Evolutionary conservation across 2,329 filamentous ascomycete species (phyloP), one percentile per base, ranked within the genome.

Genomic region (Hypoxylon rubiginosum): DNA sequence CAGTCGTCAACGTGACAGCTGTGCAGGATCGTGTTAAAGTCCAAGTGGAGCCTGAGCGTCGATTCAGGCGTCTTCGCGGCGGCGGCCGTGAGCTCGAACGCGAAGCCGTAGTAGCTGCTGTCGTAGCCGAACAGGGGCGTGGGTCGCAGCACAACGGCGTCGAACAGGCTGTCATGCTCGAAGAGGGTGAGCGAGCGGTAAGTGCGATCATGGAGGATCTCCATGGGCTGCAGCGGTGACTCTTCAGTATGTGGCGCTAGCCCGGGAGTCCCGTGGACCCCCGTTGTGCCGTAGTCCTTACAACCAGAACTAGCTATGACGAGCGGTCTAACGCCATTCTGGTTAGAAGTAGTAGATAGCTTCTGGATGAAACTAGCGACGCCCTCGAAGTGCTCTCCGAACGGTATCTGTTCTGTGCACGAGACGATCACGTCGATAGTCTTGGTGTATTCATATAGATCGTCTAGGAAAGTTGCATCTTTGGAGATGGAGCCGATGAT

Each of bases 1-100:
- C 82, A 85, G 66, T 86, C 84, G 66, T 85, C 83, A 11, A 85
- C 77, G 63, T 86, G 83, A 39, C 81, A 76, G 3, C 79, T 81
- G 62, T 85, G 83, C 64, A 83, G 72, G 32, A 85, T 81, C 13
- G 75, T 79, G 17, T 79, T 73, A 0, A 76, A 74, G 43, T 79
- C 67, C 0, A 77, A 72, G 0, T 78, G 74, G 2, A 84, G 62
- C 15, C 71, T 66, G 30, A 83, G 59, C 2, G 63, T 49, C 2
- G 52, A 32, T 7, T 63, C 58, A 2, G 58, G 58, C 3, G 53
- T 48, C 11, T 62, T 68, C 3, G 70, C 72, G 9, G 75, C 66
- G 2, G 68, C 54, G 1, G 73, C 74, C 0, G 78, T 77, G 7
- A 72, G 53, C 19, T 79, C 74, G 62, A 84, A 79, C 11, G 80